Evolutionary conservation across 768 basidiomycete genomes (phyloP), one percentile per base, ranked within the genome.

Genomic region (Hebeloma cylindrosporum): DNA sequence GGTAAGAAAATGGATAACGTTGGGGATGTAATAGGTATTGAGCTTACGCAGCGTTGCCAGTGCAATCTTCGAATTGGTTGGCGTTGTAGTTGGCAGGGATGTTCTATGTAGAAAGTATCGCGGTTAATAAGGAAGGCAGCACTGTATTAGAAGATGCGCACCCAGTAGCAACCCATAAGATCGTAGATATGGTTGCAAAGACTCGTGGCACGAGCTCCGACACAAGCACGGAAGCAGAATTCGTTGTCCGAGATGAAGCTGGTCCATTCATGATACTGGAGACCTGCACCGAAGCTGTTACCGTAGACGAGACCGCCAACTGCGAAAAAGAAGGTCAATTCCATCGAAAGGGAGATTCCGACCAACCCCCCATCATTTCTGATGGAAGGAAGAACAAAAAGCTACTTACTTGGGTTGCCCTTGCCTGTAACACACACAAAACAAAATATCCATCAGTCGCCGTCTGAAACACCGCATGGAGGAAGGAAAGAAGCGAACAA

Each of bases 151-250:
- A 17, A 40, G 20, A 27, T 29, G 54, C 68, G 30, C 36, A 75
- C 76, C 74, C 75, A 78, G 50, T 60, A 67, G 55, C 76, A 77
- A 10, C 81, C 84, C 75, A 81, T 78, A 37, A 79, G 71, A 53
- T 89, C 87, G 51, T 82, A 88, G 53, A 85, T 83, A 69, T 93
- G 86, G 63, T 88, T 80, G 72, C 88, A 91, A 43, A 74, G 72
- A 17, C 66, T 63, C 4, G 71, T 74, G 1, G 81, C 75, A 41
- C 80, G 77, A 9, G 77, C 63, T 13, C 81, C 82, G 5, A 70
- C 60, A 65, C 91, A 93, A 3, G 82, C 71, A 50, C 88, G 88
- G 59, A 88, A 65, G 67, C 88, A 92, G 65, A 88, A 86, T 45
- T 68, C 61, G 32, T 50, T 60, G 22, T 77, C 77, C 16, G 87